These are phyloP conservation scores for Trichosporon faecale DNA, from an alignment of 1,284 basidiomycete species.

Conservation along the genomic window DNA sequence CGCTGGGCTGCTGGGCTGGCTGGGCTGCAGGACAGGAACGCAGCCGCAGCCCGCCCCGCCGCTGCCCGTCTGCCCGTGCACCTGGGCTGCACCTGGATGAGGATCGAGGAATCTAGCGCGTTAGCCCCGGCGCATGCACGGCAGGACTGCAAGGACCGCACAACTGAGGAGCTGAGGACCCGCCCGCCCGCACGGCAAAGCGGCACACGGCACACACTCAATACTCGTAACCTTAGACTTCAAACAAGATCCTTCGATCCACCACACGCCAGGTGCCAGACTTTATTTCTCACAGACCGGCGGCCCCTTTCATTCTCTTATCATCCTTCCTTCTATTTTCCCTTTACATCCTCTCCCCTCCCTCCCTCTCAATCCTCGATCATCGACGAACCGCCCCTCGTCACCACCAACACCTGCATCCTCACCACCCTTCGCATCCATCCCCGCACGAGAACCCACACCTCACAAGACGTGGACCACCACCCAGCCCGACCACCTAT, in stretches of 20 bases:
- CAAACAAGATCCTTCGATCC: not conserved
- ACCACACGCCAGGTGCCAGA: not conserved
- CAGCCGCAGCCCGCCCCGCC: not conserved
- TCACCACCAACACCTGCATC: not conserved
- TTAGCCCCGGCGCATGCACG: not conserved
- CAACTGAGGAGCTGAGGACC: not conserved
- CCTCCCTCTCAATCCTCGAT: not conserved
- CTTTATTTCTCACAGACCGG: conserved; percentile 3
- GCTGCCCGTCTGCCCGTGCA: conserved; percentile 1
- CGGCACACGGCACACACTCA: not conserved
- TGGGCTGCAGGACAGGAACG: not conserved
- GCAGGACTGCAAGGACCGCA: not conserved
- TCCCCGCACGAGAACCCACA: not conserved
- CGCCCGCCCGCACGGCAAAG: too few species aligned
- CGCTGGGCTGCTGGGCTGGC: not conserved
- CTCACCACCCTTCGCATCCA: not conserved
- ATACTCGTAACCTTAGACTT: not conserved
- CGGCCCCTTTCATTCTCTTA: conserved; percentile 1
- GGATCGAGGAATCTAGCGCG: not conserved
- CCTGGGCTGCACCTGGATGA: not conserved
- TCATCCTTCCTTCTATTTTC: not conserved
- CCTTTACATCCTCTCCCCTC: not conserved
- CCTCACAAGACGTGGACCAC: conserved; percentile 3
- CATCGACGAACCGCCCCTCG: not conserved
- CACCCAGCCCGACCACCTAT: not conserved